Evolutionary conservation across 768 basidiomycete species (phyloP).

Genomic region (Leccinellum rugosiceps): DNA sequence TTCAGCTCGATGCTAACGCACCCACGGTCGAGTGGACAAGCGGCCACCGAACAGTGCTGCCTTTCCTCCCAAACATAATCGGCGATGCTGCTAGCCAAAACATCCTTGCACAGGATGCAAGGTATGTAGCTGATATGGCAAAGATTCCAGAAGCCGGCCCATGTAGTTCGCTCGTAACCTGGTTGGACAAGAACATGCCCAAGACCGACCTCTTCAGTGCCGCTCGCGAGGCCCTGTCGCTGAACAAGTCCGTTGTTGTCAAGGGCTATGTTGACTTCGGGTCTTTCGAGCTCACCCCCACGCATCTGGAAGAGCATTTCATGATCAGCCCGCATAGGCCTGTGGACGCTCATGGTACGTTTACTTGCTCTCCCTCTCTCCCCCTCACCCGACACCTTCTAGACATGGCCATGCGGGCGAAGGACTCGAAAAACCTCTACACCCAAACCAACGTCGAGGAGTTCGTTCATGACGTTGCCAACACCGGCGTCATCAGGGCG

Average conservation of each 20-base stretch:
- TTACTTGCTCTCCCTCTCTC: not conserved
- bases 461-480: not conserved
- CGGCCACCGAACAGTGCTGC: not conserved
- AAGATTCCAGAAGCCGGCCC: not conserved
- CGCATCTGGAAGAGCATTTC: not conserved
- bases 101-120: not conserved
- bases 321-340: not conserved
- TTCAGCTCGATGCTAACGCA: not conserved
- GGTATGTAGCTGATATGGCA: not conserved
- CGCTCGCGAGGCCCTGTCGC: not conserved
- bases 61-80: not conserved
- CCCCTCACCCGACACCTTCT: not conserved
- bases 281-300: not conserved
- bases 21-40: not conserved
- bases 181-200: not conserved
- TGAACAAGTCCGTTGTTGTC: not conserved
- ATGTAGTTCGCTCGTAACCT: not conserved
- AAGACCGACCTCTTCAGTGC: not conserved
- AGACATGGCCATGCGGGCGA: not conserved
- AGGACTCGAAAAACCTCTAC: not conserved
- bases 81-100: not conserved
- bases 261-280: not conserved
- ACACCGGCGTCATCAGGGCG: not conserved
- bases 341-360: not conserved
- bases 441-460: not conserved